These are phyloP conservation scores for Blumeria graminis DNA, from an alignment of 2,329 filamentous ascomycete genomes.

Conservation along the genomic window DNA sequence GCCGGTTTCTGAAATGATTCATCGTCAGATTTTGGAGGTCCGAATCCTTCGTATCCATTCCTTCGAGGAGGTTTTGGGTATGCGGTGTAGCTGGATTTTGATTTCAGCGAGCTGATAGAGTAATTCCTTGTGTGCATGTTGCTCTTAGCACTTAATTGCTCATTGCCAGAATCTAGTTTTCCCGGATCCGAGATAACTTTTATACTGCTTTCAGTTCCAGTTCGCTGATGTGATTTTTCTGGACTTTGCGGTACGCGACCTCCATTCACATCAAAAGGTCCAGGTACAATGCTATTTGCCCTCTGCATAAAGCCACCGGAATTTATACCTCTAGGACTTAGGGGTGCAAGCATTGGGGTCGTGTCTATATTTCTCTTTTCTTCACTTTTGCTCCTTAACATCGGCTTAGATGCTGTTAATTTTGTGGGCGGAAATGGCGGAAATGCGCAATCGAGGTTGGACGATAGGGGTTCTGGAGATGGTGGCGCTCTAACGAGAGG, in stretches of 20 bases:
- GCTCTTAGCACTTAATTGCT: constrained; percentile 7
- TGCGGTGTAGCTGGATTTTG: constrained; percentile 5
- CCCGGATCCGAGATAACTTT: constrained; percentile 4
- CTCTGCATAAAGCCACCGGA: constrained; percentile 28
- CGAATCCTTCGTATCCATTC: constrained; percentile 34
- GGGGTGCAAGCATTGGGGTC: constrained; percentile 19
- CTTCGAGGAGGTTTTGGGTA: constrained; percentile 16
- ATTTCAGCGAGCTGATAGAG: constrained; percentile 8
- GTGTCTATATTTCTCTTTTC: constrained; percentile 10
- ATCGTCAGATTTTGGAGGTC: constrained; percentile 19
- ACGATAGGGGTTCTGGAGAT: constrained; percentile 20
- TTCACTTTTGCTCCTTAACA: not conserved
- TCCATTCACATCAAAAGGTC: constrained; percentile 33
- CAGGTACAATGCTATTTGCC: constrained; percentile 41
- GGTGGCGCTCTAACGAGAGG: constrained; percentile 17
- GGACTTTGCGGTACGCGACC: constrained; percentile 8
- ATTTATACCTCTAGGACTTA: constrained; percentile 18
- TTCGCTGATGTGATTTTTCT: constrained; percentile 11
- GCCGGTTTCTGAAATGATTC: constrained; percentile 19
- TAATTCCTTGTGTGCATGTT: constrained; percentile 9
- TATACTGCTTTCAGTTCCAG: constrained; percentile 7
- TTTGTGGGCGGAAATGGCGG: constrained; percentile 25
- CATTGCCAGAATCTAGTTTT: constrained; percentile 4
- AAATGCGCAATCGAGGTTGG: constrained; percentile 26
- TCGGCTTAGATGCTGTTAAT: constrained; percentile 7